Evolutionary conservation across 306 rosid species (phyloP).

Genomic region (Prunus mongolica): DNA sequence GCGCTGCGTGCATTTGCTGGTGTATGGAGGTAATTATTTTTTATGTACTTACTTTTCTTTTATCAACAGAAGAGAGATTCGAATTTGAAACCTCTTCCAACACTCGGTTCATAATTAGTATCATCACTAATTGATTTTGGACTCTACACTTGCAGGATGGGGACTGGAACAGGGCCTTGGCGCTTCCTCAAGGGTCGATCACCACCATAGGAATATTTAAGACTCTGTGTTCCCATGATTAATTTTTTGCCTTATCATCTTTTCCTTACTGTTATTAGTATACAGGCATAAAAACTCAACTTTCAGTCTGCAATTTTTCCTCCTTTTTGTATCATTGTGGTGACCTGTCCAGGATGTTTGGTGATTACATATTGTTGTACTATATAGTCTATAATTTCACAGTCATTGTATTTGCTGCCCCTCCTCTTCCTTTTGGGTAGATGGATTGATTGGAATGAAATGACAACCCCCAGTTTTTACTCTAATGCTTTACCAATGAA

Average conservation of each 20-base stretch:
- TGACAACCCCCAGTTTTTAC: background rate
- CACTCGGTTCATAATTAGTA: too few species aligned
- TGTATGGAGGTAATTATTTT: conserved; percentile 65
- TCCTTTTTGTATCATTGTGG: background rate
- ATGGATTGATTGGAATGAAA: background rate
- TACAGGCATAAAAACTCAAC: background rate
- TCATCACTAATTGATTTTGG: too few species aligned
- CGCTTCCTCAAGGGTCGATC: conserved; percentile 47
- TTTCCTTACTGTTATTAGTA: background rate
- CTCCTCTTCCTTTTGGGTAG: background rate
- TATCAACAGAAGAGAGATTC: background rate
- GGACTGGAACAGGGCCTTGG: conserved; percentile 97
- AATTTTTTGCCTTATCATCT: background rate
- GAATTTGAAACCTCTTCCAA: background rate
- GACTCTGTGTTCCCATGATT: background rate
- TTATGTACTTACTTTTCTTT: background rate
- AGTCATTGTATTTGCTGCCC: background rate
- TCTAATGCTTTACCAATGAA: background rate
- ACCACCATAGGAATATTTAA: conserved; percentile 8
- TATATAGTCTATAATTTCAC: background rate
- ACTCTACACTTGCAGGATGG: conserved; percentile 63
- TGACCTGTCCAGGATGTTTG: background rate
- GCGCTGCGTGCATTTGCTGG: conserved; percentile 79
- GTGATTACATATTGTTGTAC: background rate
- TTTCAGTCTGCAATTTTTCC: background rate